Evolutionary conservation across 306 rosid species (phyloP).

Genomic region (Cucurbita argyrosperma): DNA sequence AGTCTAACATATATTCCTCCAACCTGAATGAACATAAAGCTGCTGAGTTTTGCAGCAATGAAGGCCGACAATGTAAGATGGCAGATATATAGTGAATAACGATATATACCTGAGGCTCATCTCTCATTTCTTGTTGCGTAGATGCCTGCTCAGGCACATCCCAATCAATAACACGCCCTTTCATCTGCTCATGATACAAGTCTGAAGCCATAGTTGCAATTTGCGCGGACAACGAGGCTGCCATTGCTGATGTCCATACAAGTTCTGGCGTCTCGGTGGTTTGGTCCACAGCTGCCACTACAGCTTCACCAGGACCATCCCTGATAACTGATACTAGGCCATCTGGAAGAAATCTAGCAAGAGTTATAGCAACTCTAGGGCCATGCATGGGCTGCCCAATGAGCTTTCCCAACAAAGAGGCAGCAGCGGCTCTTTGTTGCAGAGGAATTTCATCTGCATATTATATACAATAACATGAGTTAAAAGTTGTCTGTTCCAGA

Average conservation of each 20-base stretch:
- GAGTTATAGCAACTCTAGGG: constrained; percentile 90
- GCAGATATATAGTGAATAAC: constrained; percentile 3
- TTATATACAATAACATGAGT: background rate
- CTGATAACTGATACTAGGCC: constrained; percentile 85
- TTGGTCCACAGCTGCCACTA: constrained; percentile 75
- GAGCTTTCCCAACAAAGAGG: constrained; percentile 93
- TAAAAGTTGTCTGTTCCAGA: background rate
- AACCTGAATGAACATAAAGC: constrained; percentile 49
- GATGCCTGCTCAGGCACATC: constrained; percentile 97
- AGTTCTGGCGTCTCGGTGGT: constrained; percentile 97
- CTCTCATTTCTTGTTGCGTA: constrained; percentile 97
- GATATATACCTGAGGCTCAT: constrained; percentile 82
- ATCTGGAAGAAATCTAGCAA: constrained; percentile 93
- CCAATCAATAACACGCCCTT: constrained; percentile 97
- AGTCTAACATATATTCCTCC: constrained; percentile 93
- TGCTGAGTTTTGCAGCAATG: constrained; percentile 11
- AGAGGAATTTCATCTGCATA: constrained; percentile 77
- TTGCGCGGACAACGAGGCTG: constrained; percentile 92
- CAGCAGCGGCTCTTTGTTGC: constrained; percentile 94
- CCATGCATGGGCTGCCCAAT: constrained; percentile 99
- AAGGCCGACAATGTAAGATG: constrained; percentile 1
- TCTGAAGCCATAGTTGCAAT: constrained; percentile 84
- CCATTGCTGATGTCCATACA: constrained; percentile 99
- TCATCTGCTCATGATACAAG: constrained; percentile 75
- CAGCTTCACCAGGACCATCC: constrained; percentile 99